Evolutionary conservation across 2,329 filamentous ascomycete genomes (phyloP).

Genomic region (Rasamsonia emersonii): DNA sequence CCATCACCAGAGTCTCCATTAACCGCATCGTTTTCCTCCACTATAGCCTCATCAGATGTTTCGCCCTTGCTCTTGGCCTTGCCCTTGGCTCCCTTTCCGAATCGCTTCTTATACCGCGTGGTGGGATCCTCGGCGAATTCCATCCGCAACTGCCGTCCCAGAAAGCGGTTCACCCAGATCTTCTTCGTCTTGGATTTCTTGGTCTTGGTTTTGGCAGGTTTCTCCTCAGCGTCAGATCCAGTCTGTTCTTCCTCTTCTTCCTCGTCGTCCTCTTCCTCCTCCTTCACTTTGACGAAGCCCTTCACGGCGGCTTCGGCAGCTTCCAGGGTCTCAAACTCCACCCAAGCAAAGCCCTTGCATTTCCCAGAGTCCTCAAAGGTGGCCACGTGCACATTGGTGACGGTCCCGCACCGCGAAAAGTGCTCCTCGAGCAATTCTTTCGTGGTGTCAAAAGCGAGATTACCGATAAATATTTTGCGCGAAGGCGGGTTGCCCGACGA

Average conservation of each 20-base stretch:
- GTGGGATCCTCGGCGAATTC: conserved; percentile 92
- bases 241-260: conserved; percentile 49
- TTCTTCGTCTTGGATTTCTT: conserved; percentile 24
- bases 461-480: conserved; percentile 81
- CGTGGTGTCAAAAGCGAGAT: conserved; percentile 72
- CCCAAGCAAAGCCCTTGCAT: conserved; percentile 96
- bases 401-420: conserved; percentile 74
- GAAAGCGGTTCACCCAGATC: conserved; percentile 79
- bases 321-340: conserved; percentile 75
- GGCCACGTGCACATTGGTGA: conserved; percentile 77
- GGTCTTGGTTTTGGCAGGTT: conserved; percentile 14
- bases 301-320: conserved; percentile 68
- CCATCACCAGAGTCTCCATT: conserved; percentile 15
- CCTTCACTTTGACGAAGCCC: conserved; percentile 63
- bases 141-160: conserved; percentile 72
- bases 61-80: conserved; percentile 16
- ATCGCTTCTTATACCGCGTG: conserved; percentile 86
- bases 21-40: conserved; percentile 15
- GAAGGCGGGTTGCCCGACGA: conserved; percentile 54
- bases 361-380: conserved; percentile 96
- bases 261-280: conserved; percentile 37
- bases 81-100: conserved; percentile 59
- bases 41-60: too few relatives aligned
- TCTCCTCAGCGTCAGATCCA: conserved; percentile 23
- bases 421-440: conserved; percentile 73